A percentile compares a stretch with the other conserved stretches of the same genome.
phyloP scores from a whole-genome alignment of 2,329 filamentous ascomycete species.

The Lachnum nothofagi region DNA sequence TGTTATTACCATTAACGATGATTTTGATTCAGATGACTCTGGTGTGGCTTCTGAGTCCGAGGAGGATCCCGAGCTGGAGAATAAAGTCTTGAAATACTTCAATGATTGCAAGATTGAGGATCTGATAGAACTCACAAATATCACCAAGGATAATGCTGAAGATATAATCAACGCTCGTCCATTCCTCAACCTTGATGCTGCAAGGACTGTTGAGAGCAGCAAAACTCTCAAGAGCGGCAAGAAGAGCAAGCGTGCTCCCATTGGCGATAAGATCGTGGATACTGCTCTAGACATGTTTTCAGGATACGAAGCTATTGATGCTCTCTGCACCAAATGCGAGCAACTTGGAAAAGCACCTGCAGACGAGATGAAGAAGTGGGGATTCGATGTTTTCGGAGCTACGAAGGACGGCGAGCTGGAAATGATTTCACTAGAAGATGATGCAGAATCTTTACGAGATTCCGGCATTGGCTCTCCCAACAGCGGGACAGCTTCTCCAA shows the following conservation, averaged over 20 bases:
- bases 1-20: conserved; percentile 14
- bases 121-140: conserved; percentile 74
- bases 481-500: conserved; percentile 33
- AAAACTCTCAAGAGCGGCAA: conserved; percentile 45
- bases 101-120: conserved; percentile 73
- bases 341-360: conserved; percentile 62
- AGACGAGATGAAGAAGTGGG: conserved; percentile 62
- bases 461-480: conserved; percentile 63
- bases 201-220: conserved; percentile 58
- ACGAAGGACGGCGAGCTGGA: conserved; percentile 56
- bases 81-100: conserved; percentile 69
- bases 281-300: conserved; percentile 67
- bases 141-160: conserved; percentile 64
- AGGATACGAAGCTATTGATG: conserved; percentile 77
- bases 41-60: conserved; percentile 30
- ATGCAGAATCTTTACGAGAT: conserved; percentile 44
- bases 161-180: conserved; percentile 69
- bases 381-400: conserved; percentile 57
- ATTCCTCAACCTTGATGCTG: conserved; percentile 61
- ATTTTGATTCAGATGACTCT: conserved; percentile 31
- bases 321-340: conserved; percentile 73
- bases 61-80: conserved; percentile 42
- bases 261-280: conserved; percentile 64
- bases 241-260: conserved; percentile 42
- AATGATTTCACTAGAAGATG: conserved; percentile 43